Evolutionary conservation across 257 asterid species (phyloP), one percentile per base, ranked within the genome.

Genomic region (Thymus quinquecostatus): DNA sequence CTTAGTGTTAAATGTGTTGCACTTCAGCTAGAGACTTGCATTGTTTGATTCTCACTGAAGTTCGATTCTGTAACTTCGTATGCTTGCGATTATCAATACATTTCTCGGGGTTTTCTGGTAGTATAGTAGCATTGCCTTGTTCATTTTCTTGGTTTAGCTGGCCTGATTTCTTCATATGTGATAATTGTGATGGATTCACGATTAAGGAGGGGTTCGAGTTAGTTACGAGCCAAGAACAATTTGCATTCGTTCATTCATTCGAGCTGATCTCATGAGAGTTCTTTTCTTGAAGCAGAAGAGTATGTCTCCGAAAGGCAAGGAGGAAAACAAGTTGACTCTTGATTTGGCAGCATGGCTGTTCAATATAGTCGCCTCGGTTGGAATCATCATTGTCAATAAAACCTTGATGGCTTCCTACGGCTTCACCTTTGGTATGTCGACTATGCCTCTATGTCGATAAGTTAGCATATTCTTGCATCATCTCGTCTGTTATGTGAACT

Each of bases 401-500:
- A 92, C 98, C 32, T 83, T 94, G 67, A 91, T 91, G 99, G 98
- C 93, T 77, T 84, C 78, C 49, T 94, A 94, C n/a, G 97, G 97
- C 49, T 94, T 94, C 86, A 91, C 88, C 77, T 94, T 94, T 79
- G 98, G 49, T 70, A 62, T 65, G 71, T 72, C 28, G 13, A 33
- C 56, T 73, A 8, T 47, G 33, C 10, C 67, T 21, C 21, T 64
- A 34, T 34, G 51, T 9, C 51, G 13, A 3, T 1, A 13, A 38
- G 10, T 1, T 21, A 72, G 47, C 21, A 12, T 2, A 53, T 44
- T 9, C n/a, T 34, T 45, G 51, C 28, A 33, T 27, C 62, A 2
- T 34, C 55, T 13, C 2, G 28, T 59, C n/a, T 56, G 28, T 11
- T 8, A 28, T n/a, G 30, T 44, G 59, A 43, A 44, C 48, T 30